phyloP scores from a whole-genome alignment of 805 yeast species.

The Candida morakotiae region DNA sequence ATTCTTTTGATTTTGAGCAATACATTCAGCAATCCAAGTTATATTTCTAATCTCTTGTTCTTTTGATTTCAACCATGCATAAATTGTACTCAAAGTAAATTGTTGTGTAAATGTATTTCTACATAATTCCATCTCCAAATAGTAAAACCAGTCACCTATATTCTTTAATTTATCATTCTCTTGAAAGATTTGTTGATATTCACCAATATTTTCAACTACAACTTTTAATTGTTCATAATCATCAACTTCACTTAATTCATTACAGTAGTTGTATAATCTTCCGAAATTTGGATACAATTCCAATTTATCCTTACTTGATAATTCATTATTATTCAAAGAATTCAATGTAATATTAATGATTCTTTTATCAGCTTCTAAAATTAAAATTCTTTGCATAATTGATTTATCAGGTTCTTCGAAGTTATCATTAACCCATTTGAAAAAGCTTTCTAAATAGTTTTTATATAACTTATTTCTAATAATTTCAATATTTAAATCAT shows the following conservation, averaged over 20 bases:
- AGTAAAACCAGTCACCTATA: constrained; percentile 92
- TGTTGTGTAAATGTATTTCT: constrained; percentile 95
- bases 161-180: constrained; percentile 46
- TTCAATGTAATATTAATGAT: constrained; percentile 88
- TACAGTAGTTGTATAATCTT: constrained; percentile 60
- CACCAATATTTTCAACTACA: constrained; percentile 60
- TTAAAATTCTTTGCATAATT: constrained; percentile 72
- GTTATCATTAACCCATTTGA: constrained; percentile 54
- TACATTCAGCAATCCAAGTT: constrained; percentile 99
- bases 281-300: constrained; percentile 81
- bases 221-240: constrained; percentile 80
- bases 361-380: constrained; percentile 93
- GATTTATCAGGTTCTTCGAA: constrained; percentile 76
- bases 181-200: constrained; percentile 55
- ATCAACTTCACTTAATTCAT: constrained; percentile 67
- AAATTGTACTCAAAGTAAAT: constrained; percentile 81
- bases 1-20: constrained; percentile 96
- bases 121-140: constrained; percentile 87
- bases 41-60: constrained; percentile 97
- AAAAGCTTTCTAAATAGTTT: constrained; percentile 89
- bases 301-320: constrained; percentile 67
- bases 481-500: constrained; percentile 93
- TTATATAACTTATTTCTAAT: constrained; percentile 87
- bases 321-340: constrained; percentile 74
- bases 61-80: constrained; percentile 95